Evolutionary conservation across 164 flowering plant genomes (phyloP), one percentile per base, ranked within the genome.

Genomic region (Tinospora cordifolia): DNA sequence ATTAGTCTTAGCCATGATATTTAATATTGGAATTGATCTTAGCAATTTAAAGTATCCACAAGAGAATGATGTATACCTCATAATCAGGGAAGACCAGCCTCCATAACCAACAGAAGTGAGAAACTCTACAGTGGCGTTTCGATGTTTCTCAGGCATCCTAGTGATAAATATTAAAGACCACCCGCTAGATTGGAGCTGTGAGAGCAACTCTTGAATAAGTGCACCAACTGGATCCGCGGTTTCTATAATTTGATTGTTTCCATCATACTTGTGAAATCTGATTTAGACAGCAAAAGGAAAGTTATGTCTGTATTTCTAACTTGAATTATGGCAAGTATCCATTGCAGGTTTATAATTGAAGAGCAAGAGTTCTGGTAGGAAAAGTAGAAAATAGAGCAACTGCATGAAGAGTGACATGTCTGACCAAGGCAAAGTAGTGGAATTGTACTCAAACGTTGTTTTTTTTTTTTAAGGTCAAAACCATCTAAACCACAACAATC

Each of bases 71-170:
- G 30, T 15, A n/a, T 40, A 89, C 94, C 90, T 85, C 90, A 86
- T 86, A 34, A 86, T 80, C 81, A 89, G 74, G 65, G 83, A 77
- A 49, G 81, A 80, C 90, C 91, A 87, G 40, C 79, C 78, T 41
- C 79, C 75, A 74, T 72, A 84, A 69, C 93, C 91, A 13, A 78
- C 74, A 71, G 82, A 82, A 51, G 69, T 57, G 46, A 87, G 87
- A 65, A 63, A 67, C 66, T 82, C 80, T 15, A 69, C 12, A 62
- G 82, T 77, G 68, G 77, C 67, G 78, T 81, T 81, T 46, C 78
- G 73, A 70, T 72, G 77, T 59, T 62, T 74, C 69, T 81, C 85
- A 51, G 82, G 81, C 69, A 73, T 85, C 81, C 87, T 83, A 59
- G 87, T 80, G 57, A 87, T 60, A 60, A 84, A 80, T 68, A 84